These are phyloP conservation scores for Ganoderma multipileum DNA, from an alignment of 1,284 basidiomycete species.

Conservation along the genomic window DNA sequence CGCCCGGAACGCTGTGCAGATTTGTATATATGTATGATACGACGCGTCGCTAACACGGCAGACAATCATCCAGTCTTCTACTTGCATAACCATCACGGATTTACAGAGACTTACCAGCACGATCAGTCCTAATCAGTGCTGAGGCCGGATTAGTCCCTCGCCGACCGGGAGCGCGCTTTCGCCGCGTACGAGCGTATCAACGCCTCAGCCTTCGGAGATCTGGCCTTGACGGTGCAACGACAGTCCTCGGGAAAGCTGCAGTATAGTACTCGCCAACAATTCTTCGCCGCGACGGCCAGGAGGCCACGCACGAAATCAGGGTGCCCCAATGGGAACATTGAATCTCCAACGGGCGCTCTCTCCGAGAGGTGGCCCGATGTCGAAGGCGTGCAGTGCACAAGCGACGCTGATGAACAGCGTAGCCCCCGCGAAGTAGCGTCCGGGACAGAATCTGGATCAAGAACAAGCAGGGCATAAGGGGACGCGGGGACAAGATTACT, in stretches of 20 bases:
- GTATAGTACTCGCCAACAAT: neutral
- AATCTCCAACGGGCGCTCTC: slow-evolving; percentile 13
- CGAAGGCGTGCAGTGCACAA: slow-evolving; percentile 17
- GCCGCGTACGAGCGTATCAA: slow-evolving; percentile 1
- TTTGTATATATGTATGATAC: neutral
- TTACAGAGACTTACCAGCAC: too few species aligned
- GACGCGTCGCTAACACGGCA: neutral
- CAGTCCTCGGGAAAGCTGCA: slow-evolving; percentile 13
- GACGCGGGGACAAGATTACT: too few species aligned
- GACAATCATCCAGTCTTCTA: neutral
- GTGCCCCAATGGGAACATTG: neutral
- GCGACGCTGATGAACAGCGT: slow-evolving; percentile 17
- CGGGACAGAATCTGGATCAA: slow-evolving; percentile 24
- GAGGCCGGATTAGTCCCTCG: too few species aligned
- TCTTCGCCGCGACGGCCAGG: neutral
- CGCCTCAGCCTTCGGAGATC: neutral
- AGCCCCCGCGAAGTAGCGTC: slow-evolving; percentile 15
- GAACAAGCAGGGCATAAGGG: too few species aligned
- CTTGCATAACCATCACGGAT: neutral
- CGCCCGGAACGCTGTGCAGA: neutral
- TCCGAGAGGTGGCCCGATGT: slow-evolving; percentile 12
- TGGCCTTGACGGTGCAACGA: slow-evolving; percentile 9
- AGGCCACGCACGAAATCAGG: slow-evolving; percentile 7
- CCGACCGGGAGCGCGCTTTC: neutral
- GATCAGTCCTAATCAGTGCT: neutral